Conservation (phyloP, 2,329 filamentous ascomycete genomes). For the Phialophora verrucosa region DNA sequence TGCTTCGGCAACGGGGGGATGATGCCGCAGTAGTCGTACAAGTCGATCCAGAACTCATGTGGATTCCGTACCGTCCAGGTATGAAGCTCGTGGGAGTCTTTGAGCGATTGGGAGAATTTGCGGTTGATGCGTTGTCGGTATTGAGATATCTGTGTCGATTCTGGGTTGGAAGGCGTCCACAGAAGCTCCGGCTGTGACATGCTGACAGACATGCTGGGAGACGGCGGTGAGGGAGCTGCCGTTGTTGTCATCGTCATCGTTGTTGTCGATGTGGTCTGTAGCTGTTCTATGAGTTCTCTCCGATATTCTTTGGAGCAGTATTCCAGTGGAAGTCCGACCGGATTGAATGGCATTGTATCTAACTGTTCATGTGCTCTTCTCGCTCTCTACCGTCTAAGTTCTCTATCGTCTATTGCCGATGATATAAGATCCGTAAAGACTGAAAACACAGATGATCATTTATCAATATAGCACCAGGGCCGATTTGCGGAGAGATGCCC, state of each 20-base stretch:
- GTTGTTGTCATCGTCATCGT: neutral
- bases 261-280: neutral
- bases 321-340: constrained; percentile 21
- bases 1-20: constrained; percentile 42
- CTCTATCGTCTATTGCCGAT: neutral
- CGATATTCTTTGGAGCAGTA: constrained; percentile 22
- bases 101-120: constrained; percentile 30
- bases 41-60: constrained; percentile 53
- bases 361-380: neutral
- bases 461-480: neutral
- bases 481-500: neutral
- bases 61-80: constrained; percentile 49
- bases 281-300: neutral
- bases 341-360: constrained; percentile 6
- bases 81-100: constrained; percentile 47
- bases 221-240: neutral
- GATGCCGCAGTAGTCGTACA: constrained; percentile 49
- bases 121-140: constrained; percentile 36
- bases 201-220: too few species aligned
- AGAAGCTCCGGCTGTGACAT: constrained; percentile 16
- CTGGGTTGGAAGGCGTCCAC: constrained; percentile 34
- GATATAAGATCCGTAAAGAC: neutral
- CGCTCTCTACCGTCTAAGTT: neutral
- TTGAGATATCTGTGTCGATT: constrained; percentile 34
- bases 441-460: neutral